Evolutionary conservation across 2,329 filamentous ascomycete species (phyloP).

Genomic region (Colletotrichum sp.): DNA sequence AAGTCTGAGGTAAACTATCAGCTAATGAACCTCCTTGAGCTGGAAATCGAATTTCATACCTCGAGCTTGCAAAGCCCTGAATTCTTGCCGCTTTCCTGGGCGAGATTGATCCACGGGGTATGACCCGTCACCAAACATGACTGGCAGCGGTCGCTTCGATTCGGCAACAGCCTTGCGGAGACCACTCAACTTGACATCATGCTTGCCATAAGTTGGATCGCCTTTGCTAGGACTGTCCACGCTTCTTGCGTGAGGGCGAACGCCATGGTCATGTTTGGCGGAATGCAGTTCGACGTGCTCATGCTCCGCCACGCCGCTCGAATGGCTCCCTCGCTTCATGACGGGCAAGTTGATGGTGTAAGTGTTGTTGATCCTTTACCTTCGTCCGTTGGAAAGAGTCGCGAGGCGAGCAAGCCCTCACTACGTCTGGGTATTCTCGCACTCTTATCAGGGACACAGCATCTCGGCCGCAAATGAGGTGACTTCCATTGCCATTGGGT

Average conservation of each 20-base stretch:
- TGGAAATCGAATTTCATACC: conserved; percentile 35
- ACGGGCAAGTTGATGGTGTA: neutral
- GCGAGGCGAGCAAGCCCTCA: neutral
- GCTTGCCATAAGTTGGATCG: neutral
- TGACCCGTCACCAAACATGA: conserved; percentile 66
- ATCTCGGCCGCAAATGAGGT: neutral
- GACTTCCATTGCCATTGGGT: neutral
- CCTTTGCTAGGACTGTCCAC: neutral
- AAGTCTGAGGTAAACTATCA: conserved; percentile 50
- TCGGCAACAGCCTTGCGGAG: conserved; percentile 44
- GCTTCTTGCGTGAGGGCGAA: neutral
- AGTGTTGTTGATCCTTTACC: neutral
- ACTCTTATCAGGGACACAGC: neutral
- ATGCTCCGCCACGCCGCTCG: neutral
- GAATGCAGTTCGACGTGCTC: neutral
- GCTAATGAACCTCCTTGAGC: rapidly evolving
- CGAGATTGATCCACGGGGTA: conserved; percentile 55
- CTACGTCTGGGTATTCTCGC: neutral
- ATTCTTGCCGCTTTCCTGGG: conserved; percentile 59
- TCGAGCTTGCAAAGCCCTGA: conserved; percentile 58
- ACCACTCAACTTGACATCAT: conserved; percentile 5
- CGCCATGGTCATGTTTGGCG: neutral
- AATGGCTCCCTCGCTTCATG: conserved; percentile 5
- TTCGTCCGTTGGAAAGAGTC: neutral
- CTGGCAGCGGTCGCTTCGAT: conserved; percentile 67